These are phyloP conservation scores for Stachybotrys chartarum DNA, from an alignment of 2,329 filamentous ascomycete genomes.

Conservation along the genomic window DNA sequence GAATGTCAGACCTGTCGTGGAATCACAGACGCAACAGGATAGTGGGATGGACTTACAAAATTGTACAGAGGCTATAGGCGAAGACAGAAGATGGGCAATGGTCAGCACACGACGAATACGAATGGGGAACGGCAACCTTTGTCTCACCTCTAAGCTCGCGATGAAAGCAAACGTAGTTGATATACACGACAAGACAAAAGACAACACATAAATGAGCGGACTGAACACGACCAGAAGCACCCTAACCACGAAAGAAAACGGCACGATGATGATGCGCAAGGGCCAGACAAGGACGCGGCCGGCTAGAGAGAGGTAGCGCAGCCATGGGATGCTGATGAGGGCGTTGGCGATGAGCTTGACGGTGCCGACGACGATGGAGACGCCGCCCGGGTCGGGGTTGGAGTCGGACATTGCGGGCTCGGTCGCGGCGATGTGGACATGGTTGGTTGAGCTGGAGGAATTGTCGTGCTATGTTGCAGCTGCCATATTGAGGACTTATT, in stretches of 20 bases:
- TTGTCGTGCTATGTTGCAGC: no score
- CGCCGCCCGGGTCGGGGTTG: slow-evolving; percentile 8
- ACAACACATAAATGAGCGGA: slow-evolving; percentile 26
- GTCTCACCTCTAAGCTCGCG: slow-evolving; percentile 26
- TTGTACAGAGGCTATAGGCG: slow-evolving; percentile 30
- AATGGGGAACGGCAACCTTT: background rate
- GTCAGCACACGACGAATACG: background rate
- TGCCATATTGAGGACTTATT: background rate
- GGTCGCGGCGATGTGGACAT: slow-evolving; percentile 2
- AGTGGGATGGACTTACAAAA: slow-evolving; percentile 25
- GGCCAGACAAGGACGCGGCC: slow-evolving; percentile 19
- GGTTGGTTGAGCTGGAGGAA: no score
- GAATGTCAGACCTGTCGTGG: background rate
- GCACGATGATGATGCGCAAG: slow-evolving; percentile 20
- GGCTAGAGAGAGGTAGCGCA: slow-evolving; percentile 13
- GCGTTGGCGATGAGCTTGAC: slow-evolving; percentile 16
- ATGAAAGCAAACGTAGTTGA: slow-evolving; percentile 19
- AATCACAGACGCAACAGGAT: slow-evolving; percentile 11
- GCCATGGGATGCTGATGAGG: slow-evolving; percentile 20
- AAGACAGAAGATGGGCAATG: background rate
- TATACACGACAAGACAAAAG: slow-evolving; percentile 15
- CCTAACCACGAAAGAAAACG: slow-evolving; percentile 17
- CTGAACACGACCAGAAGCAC: slow-evolving; percentile 24
- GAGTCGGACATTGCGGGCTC: slow-evolving; percentile 5
- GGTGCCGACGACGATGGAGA: slow-evolving; percentile 15